Evolutionary conservation across 768 basidiomycete genomes (phyloP), one percentile per base, ranked within the genome.

Genomic region (Cubamyces lactineus): DNA sequence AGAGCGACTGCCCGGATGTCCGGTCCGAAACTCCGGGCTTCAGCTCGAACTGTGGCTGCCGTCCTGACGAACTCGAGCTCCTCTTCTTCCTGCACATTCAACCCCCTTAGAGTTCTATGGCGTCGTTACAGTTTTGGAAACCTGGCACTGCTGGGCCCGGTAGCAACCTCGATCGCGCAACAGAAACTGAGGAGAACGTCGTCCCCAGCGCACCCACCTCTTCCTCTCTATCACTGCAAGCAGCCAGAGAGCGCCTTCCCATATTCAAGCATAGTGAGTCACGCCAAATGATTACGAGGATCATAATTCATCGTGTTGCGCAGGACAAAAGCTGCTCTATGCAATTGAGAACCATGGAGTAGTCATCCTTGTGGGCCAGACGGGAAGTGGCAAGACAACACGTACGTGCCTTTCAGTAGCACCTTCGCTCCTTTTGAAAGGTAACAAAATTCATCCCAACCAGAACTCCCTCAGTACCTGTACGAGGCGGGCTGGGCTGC

Each of bases 311-410:
- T 12, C 17, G 9, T 16, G 1, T 34, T 17, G 1, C 17, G 1
- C 71, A 96, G 94, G 86, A 53, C 82, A 92, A 47, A 88, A 86
- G 63, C 78, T 98, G 2, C 75, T 98, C 8, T 91, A 92, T 69
- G 87, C 88, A 60, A 75, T 98, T 24, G 96, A 98, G 76, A 86
- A 84, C 55, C 83, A 89, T 70, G 89, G 89, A 4, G 89, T 95
- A 9, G 82, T 88, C 2, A 92, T 98, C 52, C 87, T 98, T 5
- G 91, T 96, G 9, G 96, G 92, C 9, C 92, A 98, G 70, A 98
- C 97, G 0, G 97, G 97, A 2, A 97, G 92, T 61, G 97, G 97
- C 48, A 98, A 99, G 77, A 96, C 95, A 7, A 99, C 96, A 65
- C 96, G 95, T 96, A 66, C 73, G 91, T 80, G 30, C 46, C 3